A percentile compares a stretch with the other conserved stretches of the same genome.
phyloP scores from a whole-genome alignment of 2,329 filamentous ascomycete genomes.

The Apiospora sp. region DNA sequence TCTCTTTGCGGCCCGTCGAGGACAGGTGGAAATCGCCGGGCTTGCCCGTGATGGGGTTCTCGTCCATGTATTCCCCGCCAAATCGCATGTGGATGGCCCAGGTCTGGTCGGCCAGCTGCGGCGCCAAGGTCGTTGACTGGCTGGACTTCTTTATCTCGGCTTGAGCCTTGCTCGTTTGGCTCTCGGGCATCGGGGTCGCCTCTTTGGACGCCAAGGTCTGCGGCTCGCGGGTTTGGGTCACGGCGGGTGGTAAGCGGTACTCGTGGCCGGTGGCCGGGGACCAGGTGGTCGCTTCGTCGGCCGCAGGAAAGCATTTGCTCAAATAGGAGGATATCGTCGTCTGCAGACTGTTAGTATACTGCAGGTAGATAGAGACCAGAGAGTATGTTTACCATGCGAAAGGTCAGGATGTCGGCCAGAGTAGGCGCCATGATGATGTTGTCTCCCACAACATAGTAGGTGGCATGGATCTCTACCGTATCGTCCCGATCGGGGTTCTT shows the following conservation, averaged over 20 bases:
- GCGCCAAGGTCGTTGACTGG: slow-evolving; percentile 33
- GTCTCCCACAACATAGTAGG: slow-evolving; percentile 71
- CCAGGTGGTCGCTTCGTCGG: slow-evolving; percentile 61
- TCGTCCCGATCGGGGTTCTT: slow-evolving; percentile 64
- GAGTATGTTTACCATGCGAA: slow-evolving; percentile 58
- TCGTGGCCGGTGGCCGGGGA: slow-evolving; percentile 61
- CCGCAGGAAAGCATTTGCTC: slow-evolving; percentile 59
- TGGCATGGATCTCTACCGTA: slow-evolving; percentile 65
- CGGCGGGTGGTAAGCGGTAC: slow-evolving; percentile 52
- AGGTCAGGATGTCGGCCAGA: slow-evolving; percentile 65
- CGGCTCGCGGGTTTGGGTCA: slow-evolving; percentile 34
- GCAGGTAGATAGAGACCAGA: slow-evolving; percentile 13
- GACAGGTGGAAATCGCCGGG: slow-evolving; percentile 72
- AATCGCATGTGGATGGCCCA: slow-evolving; percentile 64
- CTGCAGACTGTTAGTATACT: slow-evolving; percentile 40
- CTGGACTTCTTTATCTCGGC: slow-evolving; percentile 26
- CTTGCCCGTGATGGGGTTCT: slow-evolving; percentile 72
- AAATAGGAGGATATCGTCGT: slow-evolving; percentile 64
- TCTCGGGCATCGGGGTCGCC: slow-evolving; percentile 55
- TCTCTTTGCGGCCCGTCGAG: slow-evolving; percentile 64
- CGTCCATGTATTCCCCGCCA: slow-evolving; percentile 71
- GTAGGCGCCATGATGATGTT: slow-evolving; percentile 73
- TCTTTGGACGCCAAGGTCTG: slow-evolving; percentile 53
- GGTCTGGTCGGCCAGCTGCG: slow-evolving; percentile 63
- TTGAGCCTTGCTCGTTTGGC: slow-evolving; percentile 29